Evolutionary conservation across 129 eudicot genomes (phyloP).

Genomic region (Flaveria sonorensis): DNA sequence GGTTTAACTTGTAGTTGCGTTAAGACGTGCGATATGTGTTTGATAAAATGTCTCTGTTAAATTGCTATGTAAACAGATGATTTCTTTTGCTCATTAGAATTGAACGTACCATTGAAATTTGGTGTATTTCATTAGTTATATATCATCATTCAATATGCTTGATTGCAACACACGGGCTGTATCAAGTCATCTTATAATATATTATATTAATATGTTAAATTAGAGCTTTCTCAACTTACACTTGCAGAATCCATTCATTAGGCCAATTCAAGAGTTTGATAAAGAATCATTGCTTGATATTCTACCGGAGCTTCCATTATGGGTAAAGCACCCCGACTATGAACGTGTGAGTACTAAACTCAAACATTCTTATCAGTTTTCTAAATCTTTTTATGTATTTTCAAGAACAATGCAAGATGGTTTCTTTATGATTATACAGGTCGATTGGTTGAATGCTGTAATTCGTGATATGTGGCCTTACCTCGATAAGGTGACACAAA

Average conservation of each 20-base stretch:
- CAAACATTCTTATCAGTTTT: not conserved
- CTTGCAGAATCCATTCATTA: constrained; percentile 57
- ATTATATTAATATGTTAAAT: not conserved
- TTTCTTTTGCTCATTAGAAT: constrained; percentile 6
- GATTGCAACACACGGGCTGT: not conserved
- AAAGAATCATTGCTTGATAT: constrained; percentile 52
- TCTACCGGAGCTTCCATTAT: constrained; percentile 66
- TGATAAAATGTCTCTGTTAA: constrained; percentile 27
- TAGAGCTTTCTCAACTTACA: constrained; percentile 26
- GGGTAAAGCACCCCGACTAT: constrained; percentile 83
- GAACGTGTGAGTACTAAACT: constrained; percentile 59
- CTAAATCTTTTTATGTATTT: no score
- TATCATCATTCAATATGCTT: not conserved
- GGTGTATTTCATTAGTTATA: no score
- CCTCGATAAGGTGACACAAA: constrained; percentile 65
- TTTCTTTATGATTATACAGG: constrained; percentile 38
- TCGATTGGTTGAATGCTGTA: constrained; percentile 69
- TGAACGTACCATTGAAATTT: not conserved
- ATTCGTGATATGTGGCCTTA: constrained; percentile 73
- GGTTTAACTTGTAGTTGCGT: not conserved
- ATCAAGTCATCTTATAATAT: not conserved
- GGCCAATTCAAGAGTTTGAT: constrained; percentile 57
- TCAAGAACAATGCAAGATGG: constrained; percentile 21
- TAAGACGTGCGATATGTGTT: constrained; percentile 11
- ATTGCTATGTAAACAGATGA: not conserved